These are phyloP conservation scores for Geotrichum reessii DNA, from an alignment of 1,139 yeast genomes.

Conservation along the genomic window DNA sequence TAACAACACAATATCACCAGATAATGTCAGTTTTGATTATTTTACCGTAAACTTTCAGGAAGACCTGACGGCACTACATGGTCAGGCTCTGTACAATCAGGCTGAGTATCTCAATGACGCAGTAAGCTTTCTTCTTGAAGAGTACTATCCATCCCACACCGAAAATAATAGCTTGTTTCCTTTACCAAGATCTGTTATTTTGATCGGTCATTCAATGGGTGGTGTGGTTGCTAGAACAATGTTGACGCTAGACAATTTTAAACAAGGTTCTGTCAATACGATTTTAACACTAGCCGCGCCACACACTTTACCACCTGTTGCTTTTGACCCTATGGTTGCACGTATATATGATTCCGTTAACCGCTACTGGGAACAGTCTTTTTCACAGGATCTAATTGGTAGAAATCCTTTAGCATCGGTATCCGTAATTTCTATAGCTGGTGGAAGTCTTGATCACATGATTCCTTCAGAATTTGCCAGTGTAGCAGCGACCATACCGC, in stretches of 20 bases:
- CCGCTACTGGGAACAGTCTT: slow-evolving; percentile 64
- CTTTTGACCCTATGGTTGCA: slow-evolving; percentile 75
- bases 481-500: slow-evolving; percentile 57
- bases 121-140: slow-evolving; percentile 59
- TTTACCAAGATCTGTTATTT: slow-evolving; percentile 54
- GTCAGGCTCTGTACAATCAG: slow-evolving; percentile 86
- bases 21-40: slow-evolving; percentile 49
- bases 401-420: slow-evolving; percentile 33
- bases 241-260: slow-evolving; percentile 65
- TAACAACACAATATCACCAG: slow-evolving; percentile 17
- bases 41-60: slow-evolving; percentile 92
- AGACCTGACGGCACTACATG: slow-evolving; percentile 95
- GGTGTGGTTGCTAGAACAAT: slow-evolving; percentile 77
- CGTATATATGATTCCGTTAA: slow-evolving; percentile 63
- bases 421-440: slow-evolving; percentile 56
- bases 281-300: slow-evolving; percentile 76
- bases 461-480: slow-evolving; percentile 81
- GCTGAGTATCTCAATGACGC: slow-evolving; percentile 93
- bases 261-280: slow-evolving; percentile 61
- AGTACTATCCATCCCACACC: slow-evolving; percentile 41
- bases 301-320: slow-evolving; percentile 77
- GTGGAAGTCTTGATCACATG: slow-evolving; percentile 63
- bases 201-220: slow-evolving; percentile 83
- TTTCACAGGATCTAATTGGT: slow-evolving; percentile 29
- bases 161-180: slow-evolving; percentile 3